Conservation (phyloP, 495 filamentous ascomycete genomes). For the Hypoxylon lenormandii region DNA sequence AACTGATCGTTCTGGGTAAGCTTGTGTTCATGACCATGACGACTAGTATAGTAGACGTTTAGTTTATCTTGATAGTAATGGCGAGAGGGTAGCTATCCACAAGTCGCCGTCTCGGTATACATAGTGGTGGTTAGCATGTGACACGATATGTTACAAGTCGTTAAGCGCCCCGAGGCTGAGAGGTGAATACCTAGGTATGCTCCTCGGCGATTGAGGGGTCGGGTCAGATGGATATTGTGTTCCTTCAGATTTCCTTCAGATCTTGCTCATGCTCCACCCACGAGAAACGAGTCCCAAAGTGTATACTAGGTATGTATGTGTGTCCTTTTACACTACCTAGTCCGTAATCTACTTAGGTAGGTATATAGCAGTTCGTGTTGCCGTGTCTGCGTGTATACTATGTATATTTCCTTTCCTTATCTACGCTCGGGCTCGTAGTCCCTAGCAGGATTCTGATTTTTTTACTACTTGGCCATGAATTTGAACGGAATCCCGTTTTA, state of each 20-base stretch:
- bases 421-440: constrained; percentile 19
- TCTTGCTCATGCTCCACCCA: constrained; percentile 9
- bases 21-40: too few relatives aligned
- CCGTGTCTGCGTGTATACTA: too few relatives aligned
- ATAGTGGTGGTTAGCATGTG: too few relatives aligned
- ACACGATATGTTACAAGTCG: not conserved
- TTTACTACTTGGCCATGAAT: too few relatives aligned
- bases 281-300: not conserved
- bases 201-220: constrained; percentile 4
- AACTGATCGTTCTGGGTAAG: not conserved
- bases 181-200: not conserved
- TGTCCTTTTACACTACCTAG: too few relatives aligned
- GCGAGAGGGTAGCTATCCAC: too few relatives aligned
- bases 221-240: constrained; percentile 14
- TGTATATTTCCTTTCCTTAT: constrained; percentile 14
- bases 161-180: constrained; percentile 4
- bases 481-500: too few relatives aligned
- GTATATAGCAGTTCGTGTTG: too few relatives aligned
- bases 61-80: too few relatives aligned
- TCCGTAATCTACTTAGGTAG: too few relatives aligned
- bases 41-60: too few relatives aligned
- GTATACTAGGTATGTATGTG: not conserved
- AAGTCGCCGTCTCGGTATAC: too few relatives aligned
- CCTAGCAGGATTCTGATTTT: not conserved
- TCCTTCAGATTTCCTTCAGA: constrained; percentile 27